phyloP scores from a whole-genome alignment of 495 filamentous ascomycete species.

The Neurospora terricola region DNA sequence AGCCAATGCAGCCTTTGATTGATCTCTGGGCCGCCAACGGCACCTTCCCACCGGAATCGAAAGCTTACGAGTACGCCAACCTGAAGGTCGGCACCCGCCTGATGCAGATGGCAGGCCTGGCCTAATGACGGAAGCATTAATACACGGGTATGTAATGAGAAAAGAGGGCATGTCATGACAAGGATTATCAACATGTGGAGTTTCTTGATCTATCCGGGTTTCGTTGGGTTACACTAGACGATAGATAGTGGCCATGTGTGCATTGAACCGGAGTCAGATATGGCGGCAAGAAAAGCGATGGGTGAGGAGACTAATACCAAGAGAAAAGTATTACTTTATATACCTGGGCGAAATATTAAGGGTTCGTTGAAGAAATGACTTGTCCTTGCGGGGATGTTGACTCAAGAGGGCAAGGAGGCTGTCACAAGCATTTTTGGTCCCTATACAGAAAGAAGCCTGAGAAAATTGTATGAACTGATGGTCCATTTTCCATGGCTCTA shows the following conservation, averaged over 20 bases:
- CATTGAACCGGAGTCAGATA: background rate
- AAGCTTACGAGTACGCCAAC: constrained; percentile 47
- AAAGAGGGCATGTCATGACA: background rate
- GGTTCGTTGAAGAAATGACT: background rate
- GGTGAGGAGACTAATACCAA: background rate
- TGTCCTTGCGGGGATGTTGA: background rate
- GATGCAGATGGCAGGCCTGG: constrained; percentile 32
- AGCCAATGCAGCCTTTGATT: constrained; percentile 88
- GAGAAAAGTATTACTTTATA: background rate
- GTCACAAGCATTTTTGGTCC: background rate
- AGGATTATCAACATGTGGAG: background rate
- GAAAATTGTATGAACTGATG: background rate
- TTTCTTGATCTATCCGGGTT: background rate
- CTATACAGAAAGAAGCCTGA: background rate
- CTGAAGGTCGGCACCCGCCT: constrained; percentile 34
- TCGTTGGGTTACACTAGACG: background rate
- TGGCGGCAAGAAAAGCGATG: background rate
- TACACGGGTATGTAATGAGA: background rate
- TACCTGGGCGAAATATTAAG: background rate
- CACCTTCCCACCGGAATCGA: constrained; percentile 63
- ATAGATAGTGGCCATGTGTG: background rate
- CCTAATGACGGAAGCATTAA: constrained; percentile 3
- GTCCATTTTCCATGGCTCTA: background rate
- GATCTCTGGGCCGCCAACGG: constrained; percentile 82
- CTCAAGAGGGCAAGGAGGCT: background rate